A percentile compares a stretch with the other conserved stretches of the same genome.
These are phyloP conservation scores for Aegilops longissima DNA, from an alignment of 176 grass and related monocot species.

Conservation along the genomic window DNA sequence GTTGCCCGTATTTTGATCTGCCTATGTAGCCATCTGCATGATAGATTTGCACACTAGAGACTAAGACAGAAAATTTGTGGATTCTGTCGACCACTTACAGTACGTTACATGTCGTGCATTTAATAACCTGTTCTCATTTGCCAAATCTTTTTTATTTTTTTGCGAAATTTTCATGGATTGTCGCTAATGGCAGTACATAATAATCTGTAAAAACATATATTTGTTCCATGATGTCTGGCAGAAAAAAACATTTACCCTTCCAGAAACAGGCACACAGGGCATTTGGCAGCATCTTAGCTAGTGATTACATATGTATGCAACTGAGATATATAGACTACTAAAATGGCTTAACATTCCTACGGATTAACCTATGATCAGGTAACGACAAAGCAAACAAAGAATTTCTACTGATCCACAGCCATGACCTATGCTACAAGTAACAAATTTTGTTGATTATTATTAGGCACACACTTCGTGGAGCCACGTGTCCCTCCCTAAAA, in stretches of 20 bases:
- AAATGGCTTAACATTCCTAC: neutral
- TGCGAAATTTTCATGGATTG: neutral
- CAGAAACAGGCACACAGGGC: neutral
- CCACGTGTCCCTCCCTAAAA: constrained; percentile 25
- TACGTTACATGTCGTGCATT: neutral
- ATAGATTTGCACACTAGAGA: constrained; percentile 26
- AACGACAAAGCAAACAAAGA: constrained; percentile 22
- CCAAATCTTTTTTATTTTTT: neutral
- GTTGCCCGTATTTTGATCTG: constrained; percentile 21
- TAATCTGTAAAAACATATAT: neutral
- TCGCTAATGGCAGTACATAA: neutral
- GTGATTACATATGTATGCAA: neutral
- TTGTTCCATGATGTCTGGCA: neutral
- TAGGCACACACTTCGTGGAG: neutral
- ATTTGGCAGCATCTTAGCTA: constrained; percentile 20
- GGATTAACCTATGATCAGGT: neutral
- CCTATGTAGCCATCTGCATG: neutral
- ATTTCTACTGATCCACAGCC: neutral
- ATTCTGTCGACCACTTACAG: neutral
- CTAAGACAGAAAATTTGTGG: neutral
- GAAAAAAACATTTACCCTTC: neutral
- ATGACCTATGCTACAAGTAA: neutral
- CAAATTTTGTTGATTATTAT: neutral
- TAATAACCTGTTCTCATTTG: neutral
- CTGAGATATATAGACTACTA: neutral